These are phyloP conservation scores for Lyophyllum shimeji DNA, from an alignment of 768 basidiomycete species.

Conservation along the genomic window DNA sequence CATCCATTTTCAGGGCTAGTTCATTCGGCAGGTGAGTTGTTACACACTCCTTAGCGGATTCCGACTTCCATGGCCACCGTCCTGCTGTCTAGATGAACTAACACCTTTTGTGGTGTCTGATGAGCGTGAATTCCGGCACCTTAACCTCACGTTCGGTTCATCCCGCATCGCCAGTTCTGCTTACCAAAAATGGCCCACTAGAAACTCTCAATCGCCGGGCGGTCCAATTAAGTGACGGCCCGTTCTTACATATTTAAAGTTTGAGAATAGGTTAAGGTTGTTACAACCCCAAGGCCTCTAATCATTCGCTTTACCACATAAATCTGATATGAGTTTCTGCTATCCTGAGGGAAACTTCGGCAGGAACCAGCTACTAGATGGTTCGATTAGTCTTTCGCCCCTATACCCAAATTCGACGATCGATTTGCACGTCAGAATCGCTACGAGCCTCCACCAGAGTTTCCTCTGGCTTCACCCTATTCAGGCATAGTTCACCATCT, in stretches of 20 bases:
- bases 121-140: constrained; percentile 82
- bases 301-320: constrained; percentile 85
- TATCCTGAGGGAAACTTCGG: constrained; percentile 80
- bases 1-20: constrained; percentile 92
- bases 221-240: constrained; percentile 70
- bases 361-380: constrained; percentile 63
- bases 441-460: constrained; percentile 95
- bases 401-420: constrained; percentile 95
- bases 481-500: constrained; percentile 82
- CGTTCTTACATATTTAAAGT: constrained; percentile 85
- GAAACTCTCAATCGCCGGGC: constrained; percentile 82
- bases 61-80: constrained; percentile 86
- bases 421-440: constrained; percentile 97
- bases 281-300: constrained; percentile 39
- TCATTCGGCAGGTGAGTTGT: constrained; percentile 64
- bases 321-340: neutral
- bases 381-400: constrained; percentile 96
- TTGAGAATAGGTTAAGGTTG: constrained; percentile 33
- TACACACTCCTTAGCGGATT: constrained; percentile 86
- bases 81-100: constrained; percentile 88
- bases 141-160: constrained; percentile 58
- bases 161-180: constrained; percentile 70
- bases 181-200: constrained; percentile 80
- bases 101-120: constrained; percentile 85
- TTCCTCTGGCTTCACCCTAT: constrained; percentile 94